Conservation (phyloP, 2,329 filamentous ascomycete species). For the Gremmenia infestans region DNA sequence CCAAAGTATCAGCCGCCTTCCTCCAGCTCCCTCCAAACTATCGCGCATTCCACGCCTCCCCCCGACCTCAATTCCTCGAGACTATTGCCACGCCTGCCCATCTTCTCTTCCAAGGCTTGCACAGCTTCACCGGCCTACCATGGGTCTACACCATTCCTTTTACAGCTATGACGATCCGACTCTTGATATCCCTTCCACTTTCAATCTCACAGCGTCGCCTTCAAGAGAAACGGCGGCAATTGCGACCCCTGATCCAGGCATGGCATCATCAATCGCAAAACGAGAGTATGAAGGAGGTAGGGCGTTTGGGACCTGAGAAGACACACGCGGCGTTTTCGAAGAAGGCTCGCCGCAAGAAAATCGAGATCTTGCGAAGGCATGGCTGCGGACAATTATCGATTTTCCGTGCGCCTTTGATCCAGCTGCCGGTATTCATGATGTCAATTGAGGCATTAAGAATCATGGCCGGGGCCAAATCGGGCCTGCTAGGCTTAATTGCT, state of each 20-base stretch:
- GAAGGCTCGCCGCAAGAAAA: constrained; percentile 24
- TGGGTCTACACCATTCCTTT: constrained; percentile 52
- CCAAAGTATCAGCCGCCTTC: constrained; percentile 5
- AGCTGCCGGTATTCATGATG: constrained; percentile 42
- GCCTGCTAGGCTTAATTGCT: constrained; percentile 36
- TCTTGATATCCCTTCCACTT: constrained; percentile 42
- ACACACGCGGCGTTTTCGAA: constrained; percentile 14
- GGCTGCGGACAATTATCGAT: constrained; percentile 32
- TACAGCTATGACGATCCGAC: constrained; percentile 47
- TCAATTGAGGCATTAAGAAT: constrained; percentile 43
- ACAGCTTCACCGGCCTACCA: constrained; percentile 42
- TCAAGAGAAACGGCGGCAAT: constrained; percentile 37
- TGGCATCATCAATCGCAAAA: constrained; percentile 31
- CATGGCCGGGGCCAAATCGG: constrained; percentile 40
- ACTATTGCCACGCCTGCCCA: constrained; percentile 40
- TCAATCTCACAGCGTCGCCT: constrained; percentile 38
- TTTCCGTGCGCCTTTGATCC: constrained; percentile 30
- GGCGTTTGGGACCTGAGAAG: constrained; percentile 20
- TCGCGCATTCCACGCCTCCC: constrained; percentile 47
- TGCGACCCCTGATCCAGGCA: constrained; percentile 38
- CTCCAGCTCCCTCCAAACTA: constrained; percentile 21
- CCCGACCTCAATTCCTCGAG: constrained; percentile 37
- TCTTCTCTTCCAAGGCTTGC: constrained; percentile 44
- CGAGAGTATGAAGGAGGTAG: constrained; percentile 24
- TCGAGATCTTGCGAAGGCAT: constrained; percentile 32